Evolutionary conservation across 1,284 basidiomycete species (phyloP).

Genomic region (Trichosporon ovoides): DNA sequence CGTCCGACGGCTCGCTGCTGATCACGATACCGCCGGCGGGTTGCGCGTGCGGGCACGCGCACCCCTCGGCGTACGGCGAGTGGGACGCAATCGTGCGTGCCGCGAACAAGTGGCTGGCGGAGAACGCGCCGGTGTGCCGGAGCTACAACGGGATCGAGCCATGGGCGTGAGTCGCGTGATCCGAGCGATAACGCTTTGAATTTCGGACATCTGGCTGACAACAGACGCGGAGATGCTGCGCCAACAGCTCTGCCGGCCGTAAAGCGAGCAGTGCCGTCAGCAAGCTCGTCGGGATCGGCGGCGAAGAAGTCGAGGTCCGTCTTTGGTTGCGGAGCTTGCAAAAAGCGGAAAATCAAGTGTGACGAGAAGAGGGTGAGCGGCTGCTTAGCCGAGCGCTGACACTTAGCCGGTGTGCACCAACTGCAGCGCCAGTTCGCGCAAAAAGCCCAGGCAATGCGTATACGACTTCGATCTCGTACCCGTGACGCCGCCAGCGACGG

Average conservation of each 20-base stretch:
- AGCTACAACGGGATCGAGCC: constrained; percentile 13
- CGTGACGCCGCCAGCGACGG: neutral
- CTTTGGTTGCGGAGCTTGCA: constrained; percentile 17
- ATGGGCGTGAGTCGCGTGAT: constrained; percentile 13
- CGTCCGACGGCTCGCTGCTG: constrained; percentile 2
- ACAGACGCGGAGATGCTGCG: constrained; percentile 8
- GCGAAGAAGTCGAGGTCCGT: constrained; percentile 10
- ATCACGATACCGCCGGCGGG: constrained; percentile 7
- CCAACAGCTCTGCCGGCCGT: neutral
- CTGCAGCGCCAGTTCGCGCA: constrained; percentile 12
- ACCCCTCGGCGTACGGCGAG: constrained; percentile 6
- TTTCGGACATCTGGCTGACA: neutral
- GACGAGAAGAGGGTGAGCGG: constrained; percentile 13
- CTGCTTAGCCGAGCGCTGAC: neutral
- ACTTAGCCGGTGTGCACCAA: constrained; percentile 13
- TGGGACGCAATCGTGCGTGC: constrained; percentile 13
- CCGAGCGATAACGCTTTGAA: neutral
- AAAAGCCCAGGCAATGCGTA: constrained; percentile 12
- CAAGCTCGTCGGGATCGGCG: neutral
- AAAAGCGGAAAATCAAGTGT: constrained; percentile 18
- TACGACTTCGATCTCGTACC: constrained; percentile 13
- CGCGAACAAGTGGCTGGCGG: constrained; percentile 8
- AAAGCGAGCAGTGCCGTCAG: neutral
- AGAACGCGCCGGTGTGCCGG: constrained; percentile 13
- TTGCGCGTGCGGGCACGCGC: constrained; percentile 7